Conservation (phyloP, 331 rosid species). For the Acacia concinna region DNA sequence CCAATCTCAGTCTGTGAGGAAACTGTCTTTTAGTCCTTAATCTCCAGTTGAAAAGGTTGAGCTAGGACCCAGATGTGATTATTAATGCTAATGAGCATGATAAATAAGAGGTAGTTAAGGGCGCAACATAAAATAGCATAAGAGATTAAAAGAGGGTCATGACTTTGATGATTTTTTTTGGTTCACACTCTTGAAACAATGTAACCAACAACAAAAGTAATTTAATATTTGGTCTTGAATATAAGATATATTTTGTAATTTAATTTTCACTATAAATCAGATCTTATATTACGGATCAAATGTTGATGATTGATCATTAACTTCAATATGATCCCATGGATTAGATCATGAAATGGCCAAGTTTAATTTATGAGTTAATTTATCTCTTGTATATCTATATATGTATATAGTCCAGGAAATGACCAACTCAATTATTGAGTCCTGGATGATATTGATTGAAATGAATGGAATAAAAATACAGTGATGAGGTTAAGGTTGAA, state of each 20-base stretch:
- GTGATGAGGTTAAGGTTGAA: neutral
- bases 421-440: conserved; percentile 23
- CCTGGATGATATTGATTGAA: conserved; percentile 30
- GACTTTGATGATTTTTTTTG: neutral
- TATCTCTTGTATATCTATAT: neutral
- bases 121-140: neutral
- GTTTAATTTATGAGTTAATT: neutral
- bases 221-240: too few relatives aligned
- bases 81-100: neutral
- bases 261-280: too few relatives aligned
- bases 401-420: neutral
- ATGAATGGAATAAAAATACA: conserved; percentile 13
- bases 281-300: too few relatives aligned
- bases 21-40: conserved; percentile 12
- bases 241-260: too few relatives aligned
- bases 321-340: neutral
- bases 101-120: neutral
- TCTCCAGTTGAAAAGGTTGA: conserved; percentile 13
- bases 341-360: neutral
- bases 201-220: neutral
- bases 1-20: conserved; percentile 47
- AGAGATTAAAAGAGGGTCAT: neutral
- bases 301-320: neutral
- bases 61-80: conserved; percentile 10
- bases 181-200: neutral